phyloP scores from a whole-genome alignment of 1,139 yeast genomes.

The Blastobotrys niveus region DNA sequence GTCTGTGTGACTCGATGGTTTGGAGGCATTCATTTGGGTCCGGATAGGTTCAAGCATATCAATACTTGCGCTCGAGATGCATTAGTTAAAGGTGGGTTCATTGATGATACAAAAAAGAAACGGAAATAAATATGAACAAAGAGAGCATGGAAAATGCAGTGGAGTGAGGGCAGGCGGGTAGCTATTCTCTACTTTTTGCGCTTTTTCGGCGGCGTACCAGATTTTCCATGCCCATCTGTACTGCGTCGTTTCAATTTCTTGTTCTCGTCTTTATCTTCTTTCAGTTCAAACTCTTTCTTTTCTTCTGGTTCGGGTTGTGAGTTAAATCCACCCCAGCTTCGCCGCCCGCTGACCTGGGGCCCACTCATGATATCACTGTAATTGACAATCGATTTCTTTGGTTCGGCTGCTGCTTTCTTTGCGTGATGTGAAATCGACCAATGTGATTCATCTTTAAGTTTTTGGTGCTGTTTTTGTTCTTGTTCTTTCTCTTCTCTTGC shows the following conservation, averaged over 20 bases:
- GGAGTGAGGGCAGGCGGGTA: too few species aligned
- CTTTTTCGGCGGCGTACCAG: background rate
- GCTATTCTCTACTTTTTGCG: slow-evolving; percentile 1
- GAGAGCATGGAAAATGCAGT: too few species aligned
- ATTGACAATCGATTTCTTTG: slow-evolving; percentile 18
- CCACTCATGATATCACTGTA: slow-evolving; percentile 23
- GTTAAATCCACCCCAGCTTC: slow-evolving; percentile 26
- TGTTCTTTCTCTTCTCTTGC: slow-evolving; percentile 35
- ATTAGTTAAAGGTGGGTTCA: slow-evolving; percentile 56
- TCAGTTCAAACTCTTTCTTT: slow-evolving; percentile 9
- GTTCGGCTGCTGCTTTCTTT: background rate
- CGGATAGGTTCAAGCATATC: slow-evolving; percentile 89
- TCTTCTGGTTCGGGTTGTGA: slow-evolving; percentile 10
- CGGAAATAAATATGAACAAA: slow-evolving; percentile 5
- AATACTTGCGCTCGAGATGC: slow-evolving; percentile 86
- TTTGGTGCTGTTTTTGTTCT: slow-evolving; percentile 32
- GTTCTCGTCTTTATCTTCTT: background rate
- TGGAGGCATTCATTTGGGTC: slow-evolving; percentile 88
- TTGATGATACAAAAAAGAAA: slow-evolving; percentile 23
- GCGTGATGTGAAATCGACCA: slow-evolving; percentile 43
- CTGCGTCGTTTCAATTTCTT: slow-evolving; percentile 3
- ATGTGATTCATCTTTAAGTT: slow-evolving; percentile 48
- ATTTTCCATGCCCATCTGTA: slow-evolving; percentile 1
- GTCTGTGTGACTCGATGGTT: slow-evolving; percentile 91
- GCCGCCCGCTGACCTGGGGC: slow-evolving; percentile 18